Conservation (phyloP, 2,329 filamentous ascomycete genomes). For the Endothia cerciana region DNA sequence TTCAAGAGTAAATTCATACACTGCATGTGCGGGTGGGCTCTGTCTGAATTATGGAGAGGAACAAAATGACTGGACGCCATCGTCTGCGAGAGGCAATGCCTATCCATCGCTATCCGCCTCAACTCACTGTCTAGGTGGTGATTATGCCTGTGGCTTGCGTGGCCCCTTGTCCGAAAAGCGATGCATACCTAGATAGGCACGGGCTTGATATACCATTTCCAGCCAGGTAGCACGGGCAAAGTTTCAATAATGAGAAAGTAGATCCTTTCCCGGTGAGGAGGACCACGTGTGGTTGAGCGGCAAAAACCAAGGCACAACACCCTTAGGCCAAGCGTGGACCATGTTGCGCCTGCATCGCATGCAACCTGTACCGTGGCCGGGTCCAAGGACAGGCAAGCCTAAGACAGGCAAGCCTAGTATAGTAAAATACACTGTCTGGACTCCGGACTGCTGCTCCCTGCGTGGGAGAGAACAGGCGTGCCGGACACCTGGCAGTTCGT, state of each 20-base stretch:
- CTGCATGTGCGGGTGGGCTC: no score
- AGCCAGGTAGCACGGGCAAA: neutral
- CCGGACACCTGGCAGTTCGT: neutral
- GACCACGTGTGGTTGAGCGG: neutral
- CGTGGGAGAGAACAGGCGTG: no score
- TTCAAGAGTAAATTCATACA: neutral
- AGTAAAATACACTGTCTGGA: no score
- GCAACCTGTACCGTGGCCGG: neutral
- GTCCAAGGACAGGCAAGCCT: neutral
- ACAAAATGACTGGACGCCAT: no score
- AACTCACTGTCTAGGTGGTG: no score
- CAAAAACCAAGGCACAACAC: neutral
- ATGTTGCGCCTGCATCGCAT: neutral
- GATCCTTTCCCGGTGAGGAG: neutral
- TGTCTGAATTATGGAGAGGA: no score
- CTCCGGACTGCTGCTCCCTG: no score
- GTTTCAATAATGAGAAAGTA: neutral
- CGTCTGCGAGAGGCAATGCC: no score
- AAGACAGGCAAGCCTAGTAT: no score
- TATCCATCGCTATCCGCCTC: no score
- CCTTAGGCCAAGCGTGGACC: neutral
- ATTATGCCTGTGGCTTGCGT: no score
- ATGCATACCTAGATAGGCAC: neutral
- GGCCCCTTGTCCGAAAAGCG: no score
- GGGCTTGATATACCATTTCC: neutral